Base-by-base conservation (phyloP, 2,329 filamentous ascomycete genomes). In the Talaromyces piceae region DNA sequence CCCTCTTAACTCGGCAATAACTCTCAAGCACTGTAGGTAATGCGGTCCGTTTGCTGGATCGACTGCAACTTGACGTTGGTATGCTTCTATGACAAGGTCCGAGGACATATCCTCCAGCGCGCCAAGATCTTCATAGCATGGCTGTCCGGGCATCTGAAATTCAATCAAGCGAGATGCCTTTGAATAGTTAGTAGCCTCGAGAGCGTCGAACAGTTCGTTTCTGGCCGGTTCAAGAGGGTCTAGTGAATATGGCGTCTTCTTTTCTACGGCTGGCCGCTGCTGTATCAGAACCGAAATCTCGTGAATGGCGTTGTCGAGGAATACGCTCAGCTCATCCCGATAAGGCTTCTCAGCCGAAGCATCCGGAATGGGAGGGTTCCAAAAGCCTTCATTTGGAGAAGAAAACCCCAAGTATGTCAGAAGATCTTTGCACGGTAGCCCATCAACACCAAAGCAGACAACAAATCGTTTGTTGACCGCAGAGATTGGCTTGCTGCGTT, bases 21-120 rank as follows among this genome's bases (percentile, higher is more conserved):
- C 71, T 57, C 78, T 74, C n/a, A 88, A 70, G 59, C 80, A 84
- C 63, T 84, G 78, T 54, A 87, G 75, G 62, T 87, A 87, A 61
- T 81, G 80, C 2, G 81, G 67, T 16, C 71, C 69, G 54, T 79
- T 78, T 18, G 59, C 56, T 18, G 76, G 73, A 62, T 87, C 81
- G 47, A 74, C 76, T 7, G 69, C 62, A 22, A 75, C 69, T 66
- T 88, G 84, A 28, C 78, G 73, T 22, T 80, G 72, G 61, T 81
- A 87, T 3, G 82, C 80, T 63, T 82, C 85, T 25, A 75, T 67
- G 16, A 88, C 67, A n/a, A 83, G 67, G 1, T 69, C 61, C 59
- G 86, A 81, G 4, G 79, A 75, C 64, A 87, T 86, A 60, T 85
- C 78, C 33, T 77, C 75, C 7, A 82, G 64, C 12, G 76, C 76